Evolutionary conservation across 129 eudicot species (phyloP), one percentile per base, ranked within the genome.

Genomic region (Saussurea involucrata): DNA sequence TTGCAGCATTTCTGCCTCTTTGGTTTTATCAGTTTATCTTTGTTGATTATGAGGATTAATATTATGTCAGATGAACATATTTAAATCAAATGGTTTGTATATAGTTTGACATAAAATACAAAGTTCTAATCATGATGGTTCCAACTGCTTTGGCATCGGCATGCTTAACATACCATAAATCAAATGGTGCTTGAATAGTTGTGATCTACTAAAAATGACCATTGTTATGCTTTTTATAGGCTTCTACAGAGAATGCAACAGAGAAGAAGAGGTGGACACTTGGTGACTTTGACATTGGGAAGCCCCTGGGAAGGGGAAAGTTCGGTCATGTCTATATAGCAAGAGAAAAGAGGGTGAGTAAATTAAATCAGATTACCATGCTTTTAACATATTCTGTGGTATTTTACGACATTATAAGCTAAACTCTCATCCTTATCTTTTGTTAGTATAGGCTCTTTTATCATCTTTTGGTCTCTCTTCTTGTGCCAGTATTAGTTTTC

Each of bases 291-390:
- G 96, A 94, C 76, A 86, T 91, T 1, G 98, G 97, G 70, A 94
- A 94, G 84, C 97, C 97, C 76, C 87, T 94, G 20, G 97, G 97
- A 68, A 84, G 96, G 76, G 98, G 98, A 49, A 94, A 94, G 74
- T 91, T 94, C 36, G 98, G 98, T 11, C 96, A 91, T 81, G 98
- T 94, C 73, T 94, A 94, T 84, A 79, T 94, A 27, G 98, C 98
- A 4, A 86, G 90, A 77, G 98, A 94, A 79, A 89, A 87, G 80
- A 91, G 92, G 92, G 98, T 91, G 37, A 77, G 91, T 81, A 8
- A 17, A 24, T 18, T 72, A 44, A 70, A 44, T 78, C 32, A 6
- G 25, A 4, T 55, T 70, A 3, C 15, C 32, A n/a, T 68, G 17
- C 24, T 33, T 21, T n/a, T n/a, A 32, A 10, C 34, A 29, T 49